A percentile compares a stretch with the other conserved stretches of the same genome.
Evolutionary conservation across 1,139 yeast species (phyloP).

Genomic region (Lodderomyces parapsilosis): DNA sequence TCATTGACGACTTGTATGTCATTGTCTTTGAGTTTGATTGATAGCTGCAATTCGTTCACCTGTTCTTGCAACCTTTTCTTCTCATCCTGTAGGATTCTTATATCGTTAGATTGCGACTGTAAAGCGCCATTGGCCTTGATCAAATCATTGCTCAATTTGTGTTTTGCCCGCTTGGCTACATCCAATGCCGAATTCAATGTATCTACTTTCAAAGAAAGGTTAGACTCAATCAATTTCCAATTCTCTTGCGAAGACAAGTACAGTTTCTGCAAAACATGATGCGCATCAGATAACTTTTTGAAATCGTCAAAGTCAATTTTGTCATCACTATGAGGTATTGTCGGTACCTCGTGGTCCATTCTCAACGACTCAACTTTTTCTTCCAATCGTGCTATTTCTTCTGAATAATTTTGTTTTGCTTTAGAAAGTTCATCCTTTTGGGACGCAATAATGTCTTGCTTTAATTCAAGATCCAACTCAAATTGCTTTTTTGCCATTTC

Average conservation of each 20-base stretch:
- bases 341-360: constrained; percentile 23
- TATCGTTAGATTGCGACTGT: constrained; percentile 23
- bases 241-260: constrained; percentile 64
- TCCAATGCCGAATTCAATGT: constrained; percentile 42
- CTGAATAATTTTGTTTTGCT: constrained; percentile 35
- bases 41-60: constrained; percentile 21
- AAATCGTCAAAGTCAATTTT: constrained; percentile 31
- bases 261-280: constrained; percentile 58
- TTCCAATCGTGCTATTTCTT: constrained; percentile 52
- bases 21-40: constrained; percentile 24
- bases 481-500: constrained; percentile 41
- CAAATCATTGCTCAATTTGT: constrained; percentile 29
- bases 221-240: constrained; percentile 64
- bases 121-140: constrained; percentile 22
- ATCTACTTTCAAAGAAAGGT: constrained; percentile 47
- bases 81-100: constrained; percentile 19
- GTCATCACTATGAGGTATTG: constrained; percentile 9
- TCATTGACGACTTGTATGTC: constrained; percentile 29
- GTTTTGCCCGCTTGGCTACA: constrained; percentile 30
- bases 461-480: constrained; percentile 31
- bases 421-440: constrained; percentile 27
- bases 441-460: constrained; percentile 24
- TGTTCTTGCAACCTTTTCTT: constrained; percentile 14
- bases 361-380: constrained; percentile 45
- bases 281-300: constrained; percentile 37